Evolutionary conservation across 2,329 filamentous ascomycete species (phyloP).

Genomic region (Madurella mycetomatis): DNA sequence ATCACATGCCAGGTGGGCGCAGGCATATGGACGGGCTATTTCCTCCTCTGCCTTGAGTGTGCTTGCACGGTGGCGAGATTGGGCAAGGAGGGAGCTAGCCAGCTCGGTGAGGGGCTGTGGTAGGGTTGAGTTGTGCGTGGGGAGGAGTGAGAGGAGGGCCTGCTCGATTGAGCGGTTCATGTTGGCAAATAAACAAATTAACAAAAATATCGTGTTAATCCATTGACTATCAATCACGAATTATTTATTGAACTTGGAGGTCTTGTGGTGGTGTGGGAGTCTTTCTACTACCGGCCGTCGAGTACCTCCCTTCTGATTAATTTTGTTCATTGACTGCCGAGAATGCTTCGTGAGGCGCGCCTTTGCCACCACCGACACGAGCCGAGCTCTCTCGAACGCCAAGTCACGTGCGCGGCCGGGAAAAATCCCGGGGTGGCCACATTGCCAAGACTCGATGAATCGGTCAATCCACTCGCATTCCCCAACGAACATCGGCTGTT

Average conservation of each 20-base stretch:
- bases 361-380: background rate
- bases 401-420: slow-evolving; percentile 25
- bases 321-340: background rate
- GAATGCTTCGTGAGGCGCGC: background rate
- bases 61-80: slow-evolving; percentile 72
- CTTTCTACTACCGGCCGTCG: too few species aligned
- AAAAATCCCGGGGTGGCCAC: slow-evolving; percentile 2
- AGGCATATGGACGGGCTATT: slow-evolving; percentile 77
- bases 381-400: slow-evolving; percentile 3
- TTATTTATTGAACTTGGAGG: too few species aligned
- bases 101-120: slow-evolving; percentile 67
- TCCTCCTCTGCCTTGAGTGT: slow-evolving; percentile 82
- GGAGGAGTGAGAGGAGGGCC: slow-evolving; percentile 67
- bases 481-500: slow-evolving; percentile 11
- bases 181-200: background rate
- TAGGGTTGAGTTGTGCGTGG: slow-evolving; percentile 63
- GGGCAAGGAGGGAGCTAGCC: slow-evolving; percentile 68
- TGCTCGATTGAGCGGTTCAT: slow-evolving; percentile 77
- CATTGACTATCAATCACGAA: too few species aligned
- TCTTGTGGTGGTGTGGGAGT: too few species aligned
- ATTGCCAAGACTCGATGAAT: slow-evolving; percentile 1
- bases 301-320: background rate
- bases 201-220: background rate
- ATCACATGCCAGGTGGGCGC: slow-evolving; percentile 85
- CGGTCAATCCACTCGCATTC: background rate